phyloP scores from a whole-genome alignment of 2,329 filamentous ascomycete species.

The Xylaria sp. region DNA sequence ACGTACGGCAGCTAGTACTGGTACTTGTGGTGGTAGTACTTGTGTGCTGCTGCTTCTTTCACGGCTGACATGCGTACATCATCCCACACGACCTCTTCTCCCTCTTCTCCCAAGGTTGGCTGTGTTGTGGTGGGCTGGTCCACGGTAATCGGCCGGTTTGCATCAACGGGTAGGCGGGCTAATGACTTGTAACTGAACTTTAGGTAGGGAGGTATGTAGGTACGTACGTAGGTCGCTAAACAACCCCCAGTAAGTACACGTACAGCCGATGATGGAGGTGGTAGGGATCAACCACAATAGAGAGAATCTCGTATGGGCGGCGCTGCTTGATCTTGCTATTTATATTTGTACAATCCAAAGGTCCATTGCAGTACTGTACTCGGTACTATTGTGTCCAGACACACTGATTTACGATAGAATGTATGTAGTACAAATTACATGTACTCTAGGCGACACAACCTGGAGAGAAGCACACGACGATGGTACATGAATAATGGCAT shows the following conservation, averaged over 20 bases:
- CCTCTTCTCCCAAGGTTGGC: not conserved
- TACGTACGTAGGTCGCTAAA: not conserved
- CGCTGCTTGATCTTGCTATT: conserved; percentile 18
- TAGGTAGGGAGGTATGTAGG: not conserved
- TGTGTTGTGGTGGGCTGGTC: conserved; percentile 25
- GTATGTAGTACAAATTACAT: conserved; percentile 14
- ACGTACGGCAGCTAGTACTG: conserved; percentile 6
- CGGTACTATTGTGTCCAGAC: conserved; percentile 4
- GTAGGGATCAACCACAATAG: not conserved
- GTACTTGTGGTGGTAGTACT: too few relatives aligned
- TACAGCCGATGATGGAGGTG: conserved; percentile 2
- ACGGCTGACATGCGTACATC: conserved; percentile 30
- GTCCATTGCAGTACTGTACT: conserved; percentile 15
- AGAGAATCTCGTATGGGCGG: not conserved
- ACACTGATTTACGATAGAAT: conserved; percentile 8
- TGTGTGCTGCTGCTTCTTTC: conserved; percentile 12
- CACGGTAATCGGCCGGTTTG: conserved; percentile 32
- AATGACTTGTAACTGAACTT: conserved; percentile 27
- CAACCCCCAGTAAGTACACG: not conserved
- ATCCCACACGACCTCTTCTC: conserved; percentile 16
- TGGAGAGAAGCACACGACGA: not conserved
- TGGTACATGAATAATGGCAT: conserved; percentile 14
- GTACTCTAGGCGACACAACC: not conserved
- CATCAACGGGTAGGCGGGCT: conserved; percentile 24
- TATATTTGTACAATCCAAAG: conserved; percentile 12